Percentiles rank a stretch among this genome's conserved stretches.
Conservation (phyloP, 2,329 filamentous ascomycete species). For the Cercospora janseana region DNA sequence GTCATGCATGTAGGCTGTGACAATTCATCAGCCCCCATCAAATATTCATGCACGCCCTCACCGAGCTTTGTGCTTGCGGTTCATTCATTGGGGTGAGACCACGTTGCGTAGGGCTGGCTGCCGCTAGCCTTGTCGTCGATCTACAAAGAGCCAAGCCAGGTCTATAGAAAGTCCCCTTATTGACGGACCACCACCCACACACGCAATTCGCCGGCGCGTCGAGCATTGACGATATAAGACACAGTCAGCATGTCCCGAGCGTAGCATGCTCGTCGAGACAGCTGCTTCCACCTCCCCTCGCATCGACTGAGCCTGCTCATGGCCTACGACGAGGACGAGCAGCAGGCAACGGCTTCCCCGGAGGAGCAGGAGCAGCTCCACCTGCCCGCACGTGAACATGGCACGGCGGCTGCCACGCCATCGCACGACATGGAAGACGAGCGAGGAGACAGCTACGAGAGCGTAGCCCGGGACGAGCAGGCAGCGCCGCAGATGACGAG, state of each 20-base stretch:
- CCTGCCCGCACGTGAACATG: slow-evolving; percentile 7
- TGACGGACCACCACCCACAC: not conserved
- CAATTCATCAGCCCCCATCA: too few species aligned
- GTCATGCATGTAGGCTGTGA: too few species aligned
- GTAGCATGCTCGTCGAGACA: slow-evolving; percentile 17
- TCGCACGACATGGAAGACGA: slow-evolving; percentile 10
- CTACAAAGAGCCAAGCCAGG: slow-evolving; percentile 5
- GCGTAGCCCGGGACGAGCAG: slow-evolving; percentile 9
- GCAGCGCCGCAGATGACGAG: slow-evolving; percentile 8
- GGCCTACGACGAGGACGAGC: slow-evolving; percentile 36
- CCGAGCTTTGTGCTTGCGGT: not conserved
- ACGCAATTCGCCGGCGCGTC: not conserved
- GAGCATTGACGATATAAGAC: not conserved
- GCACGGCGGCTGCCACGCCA: not conserved
- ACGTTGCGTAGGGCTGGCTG: slow-evolving; percentile 6
- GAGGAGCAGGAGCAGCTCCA: not conserved
- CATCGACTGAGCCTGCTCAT: slow-evolving; percentile 26
- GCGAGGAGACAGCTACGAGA: slow-evolving; percentile 5
- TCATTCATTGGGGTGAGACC: not conserved
- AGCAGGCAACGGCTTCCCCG: slow-evolving; percentile 20
- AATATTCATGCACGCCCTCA: too few species aligned
- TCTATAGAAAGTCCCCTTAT: slow-evolving; percentile 3
- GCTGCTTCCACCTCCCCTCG: slow-evolving; percentile 8
- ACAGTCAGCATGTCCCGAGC: slow-evolving; percentile 5
- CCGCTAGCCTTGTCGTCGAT: slow-evolving; percentile 6